Base-by-base conservation (phyloP, 768 basidiomycete species). In the Cystoderma amianthinum region DNA sequence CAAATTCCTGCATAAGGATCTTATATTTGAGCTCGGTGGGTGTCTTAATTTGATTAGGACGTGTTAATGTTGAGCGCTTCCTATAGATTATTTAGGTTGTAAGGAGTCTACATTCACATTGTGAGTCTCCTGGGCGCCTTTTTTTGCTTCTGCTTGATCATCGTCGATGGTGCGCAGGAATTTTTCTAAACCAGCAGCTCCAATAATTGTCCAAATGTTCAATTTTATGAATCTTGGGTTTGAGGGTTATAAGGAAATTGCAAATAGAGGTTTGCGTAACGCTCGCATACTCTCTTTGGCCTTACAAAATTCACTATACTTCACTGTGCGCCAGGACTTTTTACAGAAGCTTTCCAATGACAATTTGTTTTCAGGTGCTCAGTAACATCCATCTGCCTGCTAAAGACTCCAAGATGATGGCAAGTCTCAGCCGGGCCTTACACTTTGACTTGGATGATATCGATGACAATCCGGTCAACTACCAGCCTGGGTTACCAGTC, bases 1-100 rank as follows among this genome's bases (percentile, higher is more conserved):
- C 47, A 64, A 63, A 22, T 69, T 63, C 48, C 58, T 85, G 28
- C 80, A 79, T 39, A 76, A 80, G 47, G 69, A 82, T 42, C 57
- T 85, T 25, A 65, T 85, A 43, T 83, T 85, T 46, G 78, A 82
- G 60, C 67, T 80, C 32, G 76, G 69, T 73, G 36, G 55, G 69
- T 54, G n/a, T 10, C 34, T 43, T 53, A 13, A 35, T 52, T 52
- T 28, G 51, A 49, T 18, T 38, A 47, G 13, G 12, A 32, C 9
- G 10, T 11, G 21, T 21, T 6, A 15, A n/a, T n/a, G n/a, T n/a
- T n/a, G n/a, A n/a, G n/a, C n/a, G n/a, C n/a, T n/a, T n/a, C n/a
- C 13, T 38, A 17, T 42, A 67, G 68, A 78, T 52, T 79, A 77
- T 51, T 67, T 76, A 20, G 72, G 71, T 13, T 68, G 61, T 49